These are phyloP conservation scores for Ustilago lituana DNA, from an alignment of 1,284 basidiomycete genomes.

Conservation along the genomic window DNA sequence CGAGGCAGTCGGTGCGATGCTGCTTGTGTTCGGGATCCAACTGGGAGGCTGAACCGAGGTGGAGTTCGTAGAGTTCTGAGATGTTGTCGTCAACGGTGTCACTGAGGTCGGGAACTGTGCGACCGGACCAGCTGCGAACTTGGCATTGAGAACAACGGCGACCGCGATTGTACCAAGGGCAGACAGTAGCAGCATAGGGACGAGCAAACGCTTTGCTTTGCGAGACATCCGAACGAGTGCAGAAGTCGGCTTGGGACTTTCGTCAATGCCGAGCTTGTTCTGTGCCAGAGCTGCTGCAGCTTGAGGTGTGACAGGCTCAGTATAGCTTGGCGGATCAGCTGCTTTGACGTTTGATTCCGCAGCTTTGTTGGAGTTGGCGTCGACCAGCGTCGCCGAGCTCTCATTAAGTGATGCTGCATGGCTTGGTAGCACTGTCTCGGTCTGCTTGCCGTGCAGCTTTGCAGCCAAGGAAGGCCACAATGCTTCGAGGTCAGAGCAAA, in stretches of 20 bases:
- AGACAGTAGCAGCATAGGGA: conserved; percentile 17
- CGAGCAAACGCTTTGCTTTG: conserved; percentile 10
- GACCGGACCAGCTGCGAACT: conserved; percentile 19
- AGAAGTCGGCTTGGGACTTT: background rate
- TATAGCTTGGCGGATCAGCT: conserved; percentile 11
- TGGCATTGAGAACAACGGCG: conserved; percentile 28
- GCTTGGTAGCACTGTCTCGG: background rate
- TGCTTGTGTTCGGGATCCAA: no score
- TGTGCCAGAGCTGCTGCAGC: no score
- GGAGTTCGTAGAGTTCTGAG: background rate
- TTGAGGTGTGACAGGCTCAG: background rate
- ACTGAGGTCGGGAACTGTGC: background rate
- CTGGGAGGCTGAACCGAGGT: no score
- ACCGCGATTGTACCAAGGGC: conserved; percentile 9
- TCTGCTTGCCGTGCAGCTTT: background rate
- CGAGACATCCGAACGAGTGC: conserved; percentile 6
- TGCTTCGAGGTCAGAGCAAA: conserved; percentile 16
- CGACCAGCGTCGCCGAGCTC: conserved; percentile 16
- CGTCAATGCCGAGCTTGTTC: no score
- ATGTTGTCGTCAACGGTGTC: background rate
- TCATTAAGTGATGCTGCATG: conserved; percentile 3
- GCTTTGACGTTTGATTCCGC: background rate
- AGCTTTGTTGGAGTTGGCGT: background rate
- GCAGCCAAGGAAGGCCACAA: conserved; percentile 11
- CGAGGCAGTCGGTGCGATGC: no score